These are phyloP conservation scores for Ophiostoma ulmi DNA, from an alignment of 2,329 filamentous ascomycete genomes.

Conservation along the genomic window DNA sequence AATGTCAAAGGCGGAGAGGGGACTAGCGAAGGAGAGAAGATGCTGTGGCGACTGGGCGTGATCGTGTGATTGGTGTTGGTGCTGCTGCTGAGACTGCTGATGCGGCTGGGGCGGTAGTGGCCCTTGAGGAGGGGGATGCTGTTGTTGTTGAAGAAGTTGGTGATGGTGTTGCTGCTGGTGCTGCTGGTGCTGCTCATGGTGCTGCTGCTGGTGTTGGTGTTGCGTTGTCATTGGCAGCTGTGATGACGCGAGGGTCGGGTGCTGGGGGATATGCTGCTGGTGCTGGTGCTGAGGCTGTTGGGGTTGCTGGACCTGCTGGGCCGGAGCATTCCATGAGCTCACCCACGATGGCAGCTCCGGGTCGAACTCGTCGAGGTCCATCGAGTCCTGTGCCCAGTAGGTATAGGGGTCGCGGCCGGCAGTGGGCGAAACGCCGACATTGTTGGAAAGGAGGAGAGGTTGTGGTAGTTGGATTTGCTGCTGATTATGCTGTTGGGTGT, in stretches of 20 bases:
- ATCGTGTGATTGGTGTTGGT: constrained; percentile 13
- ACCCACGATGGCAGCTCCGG: constrained; percentile 29
- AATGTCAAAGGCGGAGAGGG: constrained; percentile 6
- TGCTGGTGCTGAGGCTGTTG: constrained; percentile 10
- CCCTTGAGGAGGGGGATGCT: constrained; percentile 10
- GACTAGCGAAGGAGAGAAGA: constrained; percentile 17
- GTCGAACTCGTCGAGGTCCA: constrained; percentile 32
- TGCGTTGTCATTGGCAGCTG: constrained; percentile 5
- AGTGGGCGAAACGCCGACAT: constrained; percentile 6
- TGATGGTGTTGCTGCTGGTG: constrained; percentile 11
- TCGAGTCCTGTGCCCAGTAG: constrained; percentile 29
- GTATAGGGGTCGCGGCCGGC: constrained; percentile 18
- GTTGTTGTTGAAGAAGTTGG: constrained; percentile 13
- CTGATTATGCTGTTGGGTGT: constrained; percentile 14
- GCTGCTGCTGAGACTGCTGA: neutral
- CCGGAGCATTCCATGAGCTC: constrained; percentile 24
- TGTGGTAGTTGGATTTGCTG: constrained; percentile 8
- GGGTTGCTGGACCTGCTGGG: constrained; percentile 3
- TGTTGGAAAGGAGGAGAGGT: constrained; percentile 12
- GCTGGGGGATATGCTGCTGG: constrained; percentile 14
- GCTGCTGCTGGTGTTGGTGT: constrained; percentile 15
- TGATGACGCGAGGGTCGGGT: constrained; percentile 9
- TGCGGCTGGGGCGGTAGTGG: constrained; percentile 9
- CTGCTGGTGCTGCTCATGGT: constrained; percentile 16
- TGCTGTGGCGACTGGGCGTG: constrained; percentile 11